phyloP scores from a whole-genome alignment of 2,329 filamentous ascomycete genomes.

The Stagonosporopsis tanaceti region DNA sequence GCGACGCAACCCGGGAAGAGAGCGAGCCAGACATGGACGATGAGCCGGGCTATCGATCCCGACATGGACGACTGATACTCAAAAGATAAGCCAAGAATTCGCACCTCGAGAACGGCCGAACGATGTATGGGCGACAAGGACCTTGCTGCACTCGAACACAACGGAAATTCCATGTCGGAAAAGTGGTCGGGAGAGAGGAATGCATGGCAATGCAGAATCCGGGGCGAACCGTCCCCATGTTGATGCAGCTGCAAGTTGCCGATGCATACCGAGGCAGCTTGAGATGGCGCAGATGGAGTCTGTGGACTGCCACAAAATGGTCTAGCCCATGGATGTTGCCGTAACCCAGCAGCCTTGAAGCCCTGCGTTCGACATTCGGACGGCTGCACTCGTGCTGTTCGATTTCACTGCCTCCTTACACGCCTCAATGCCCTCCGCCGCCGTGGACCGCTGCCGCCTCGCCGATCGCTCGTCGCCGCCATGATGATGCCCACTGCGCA shows the following conservation, averaged over 20 bases:
- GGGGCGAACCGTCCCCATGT: slow-evolving; percentile 16
- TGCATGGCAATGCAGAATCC: slow-evolving; percentile 8
- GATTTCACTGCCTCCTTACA: slow-evolving; percentile 2
- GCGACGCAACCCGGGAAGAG: not conserved
- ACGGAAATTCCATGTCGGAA: slow-evolving; percentile 1
- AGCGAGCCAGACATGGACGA: slow-evolving; percentile 6
- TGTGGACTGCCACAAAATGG: slow-evolving; percentile 15
- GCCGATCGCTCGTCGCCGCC: slow-evolving; percentile 19
- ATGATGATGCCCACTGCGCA: slow-evolving; percentile 16
- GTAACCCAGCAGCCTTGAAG: slow-evolving; percentile 5
- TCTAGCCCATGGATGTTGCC: slow-evolving; percentile 16
- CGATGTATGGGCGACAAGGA: not conserved
- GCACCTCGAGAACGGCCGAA: not conserved
- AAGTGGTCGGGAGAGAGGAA: slow-evolving; percentile 9
- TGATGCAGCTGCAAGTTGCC: slow-evolving; percentile 13
- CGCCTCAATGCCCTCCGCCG: slow-evolving; percentile 19
- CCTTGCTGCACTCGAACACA: not conserved
- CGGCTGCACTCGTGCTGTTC: slow-evolving; percentile 10
- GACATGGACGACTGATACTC: not conserved
- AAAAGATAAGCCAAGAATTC: not conserved
- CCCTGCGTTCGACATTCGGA: slow-evolving; percentile 14
- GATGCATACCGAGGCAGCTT: slow-evolving; percentile 9
- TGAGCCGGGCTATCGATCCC: not conserved
- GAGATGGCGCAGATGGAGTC: slow-evolving; percentile 5
- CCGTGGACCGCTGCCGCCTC: slow-evolving; percentile 12